Base-by-base conservation (phyloP, 306 rosid genomes). In the Morella rubra region DNA sequence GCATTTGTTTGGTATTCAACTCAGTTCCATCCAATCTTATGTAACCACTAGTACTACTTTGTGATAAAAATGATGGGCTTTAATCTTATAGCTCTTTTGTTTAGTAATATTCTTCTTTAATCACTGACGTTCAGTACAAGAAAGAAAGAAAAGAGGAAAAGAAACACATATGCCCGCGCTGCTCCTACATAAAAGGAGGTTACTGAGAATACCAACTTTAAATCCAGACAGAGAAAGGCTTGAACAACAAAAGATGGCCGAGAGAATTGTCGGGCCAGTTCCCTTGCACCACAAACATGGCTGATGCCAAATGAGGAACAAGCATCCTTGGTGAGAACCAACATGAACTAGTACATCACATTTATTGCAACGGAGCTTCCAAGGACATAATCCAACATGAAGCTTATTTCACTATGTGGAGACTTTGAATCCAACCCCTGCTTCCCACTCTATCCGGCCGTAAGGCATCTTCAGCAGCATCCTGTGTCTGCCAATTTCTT, bases 381-480 rank as follows among this genome's bases (percentile, higher is more conserved):
- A 71, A 50, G 55, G 65, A 51, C 59, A 9, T 41, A 59, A 27
- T 73, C 37, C 32, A 32, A 10, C 18, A 3, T 8, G 50, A 41
- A 20, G 56, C 53, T 72, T 78, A 72, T 62, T 78, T 62, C 20
- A 67, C 61, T 69, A 49, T 7, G 65, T 56, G 7, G 61, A n/a
- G n/a, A 62, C 66, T 47, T 49, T 40, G 1, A 61, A 59, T 58
- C 52, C 32, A 27, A 27, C 32, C 32, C 32, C 32, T 27, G 32
- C 32, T 27, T 27, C 32, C 32, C 32, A 27, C 32, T 27, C 32
- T 27, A 1, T 27, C 32, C 2, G 1, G 32, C 32, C 32, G 2
- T 27, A 27, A 27, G 32, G 32, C 1, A 27, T 12, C 44, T n/a
- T 65, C 47, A 6, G 54, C 47, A 14, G 73, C 50, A 32, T 60